Conservation (phyloP, 179 eudicot species). For the Gypsophila paniculata region DNA sequence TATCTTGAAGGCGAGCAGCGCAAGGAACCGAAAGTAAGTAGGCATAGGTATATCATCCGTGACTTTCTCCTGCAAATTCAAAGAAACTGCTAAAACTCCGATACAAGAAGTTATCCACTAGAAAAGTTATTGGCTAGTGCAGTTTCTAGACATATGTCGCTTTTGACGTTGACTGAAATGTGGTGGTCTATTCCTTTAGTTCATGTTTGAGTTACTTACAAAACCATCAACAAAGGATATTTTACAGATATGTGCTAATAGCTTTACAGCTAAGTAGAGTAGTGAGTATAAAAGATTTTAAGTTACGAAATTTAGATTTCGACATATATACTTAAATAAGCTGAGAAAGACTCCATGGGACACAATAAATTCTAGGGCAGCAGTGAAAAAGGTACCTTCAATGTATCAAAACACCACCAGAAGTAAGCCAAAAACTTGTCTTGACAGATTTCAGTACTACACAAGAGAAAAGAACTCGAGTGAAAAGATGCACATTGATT, state of each 20-base stretch:
- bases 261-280: no score
- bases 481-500: slow-evolving; percentile 5
- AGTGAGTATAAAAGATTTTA: no score
- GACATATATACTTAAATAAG: background rate
- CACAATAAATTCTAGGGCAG: background rate
- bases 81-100: slow-evolving; percentile 19
- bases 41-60: slow-evolving; percentile 86
- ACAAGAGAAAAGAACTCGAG: slow-evolving; percentile 24
- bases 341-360: background rate
- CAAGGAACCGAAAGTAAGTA: slow-evolving; percentile 88
- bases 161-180: no score
- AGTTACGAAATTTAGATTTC: no score
- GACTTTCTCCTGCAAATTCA: slow-evolving; percentile 54
- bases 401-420: slow-evolving; percentile 94
- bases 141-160: background rate
- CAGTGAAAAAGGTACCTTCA: slow-evolving; percentile 54
- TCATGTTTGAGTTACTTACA: no score
- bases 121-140: background rate
- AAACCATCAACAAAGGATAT: no score
- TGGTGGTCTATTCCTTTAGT: no score
- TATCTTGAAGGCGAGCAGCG: slow-evolving; percentile 94
- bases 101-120: background rate
- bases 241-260: no score
- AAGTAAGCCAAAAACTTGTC: slow-evolving; percentile 92
- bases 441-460: slow-evolving; percentile 68